A percentile compares a stretch with the other conserved stretches of the same genome.
Evolutionary conservation across 345 rosid species (phyloP).

Genomic region (Triadica sebifera): DNA sequence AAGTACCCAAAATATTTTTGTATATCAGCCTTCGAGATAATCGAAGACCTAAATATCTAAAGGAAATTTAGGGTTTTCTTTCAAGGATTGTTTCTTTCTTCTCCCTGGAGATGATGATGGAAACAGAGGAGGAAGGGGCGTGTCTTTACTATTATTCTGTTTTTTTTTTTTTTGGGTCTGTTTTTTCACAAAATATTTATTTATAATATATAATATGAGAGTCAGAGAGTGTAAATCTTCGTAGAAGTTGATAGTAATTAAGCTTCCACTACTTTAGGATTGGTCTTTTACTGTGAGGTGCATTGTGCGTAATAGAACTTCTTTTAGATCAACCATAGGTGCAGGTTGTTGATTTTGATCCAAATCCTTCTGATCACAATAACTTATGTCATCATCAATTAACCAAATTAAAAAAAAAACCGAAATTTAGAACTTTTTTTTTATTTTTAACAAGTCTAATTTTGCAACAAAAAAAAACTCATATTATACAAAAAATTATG

Average conservation of each 20-base stretch:
- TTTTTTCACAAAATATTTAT: not conserved
- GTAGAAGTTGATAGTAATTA: not conserved
- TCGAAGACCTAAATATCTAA: constrained; percentile 28
- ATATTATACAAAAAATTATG: too few relatives aligned
- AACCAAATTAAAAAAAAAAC: too few relatives aligned
- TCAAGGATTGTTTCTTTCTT: not conserved
- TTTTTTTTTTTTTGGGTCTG: not conserved
- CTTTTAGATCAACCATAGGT: not conserved
- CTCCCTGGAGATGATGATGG: constrained; percentile 1
- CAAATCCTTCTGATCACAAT: too few relatives aligned
- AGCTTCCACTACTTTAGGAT: not conserved
- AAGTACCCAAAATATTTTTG: constrained; percentile 19
- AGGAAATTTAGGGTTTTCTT: constrained; percentile 12
- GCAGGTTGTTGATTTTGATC: not conserved
- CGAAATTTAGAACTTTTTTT: too few relatives aligned
- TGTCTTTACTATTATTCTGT: too few relatives aligned
- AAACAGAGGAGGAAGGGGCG: not conserved
- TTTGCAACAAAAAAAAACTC: too few relatives aligned
- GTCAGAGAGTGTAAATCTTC: not conserved
- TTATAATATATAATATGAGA: not conserved
- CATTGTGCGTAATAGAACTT: not conserved
- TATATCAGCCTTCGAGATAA: constrained; percentile 29
- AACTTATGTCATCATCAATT: too few relatives aligned
- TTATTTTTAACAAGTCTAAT: too few relatives aligned
- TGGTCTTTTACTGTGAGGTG: not conserved